These are phyloP conservation scores for Boletus rufocinnamomeus DNA, from an alignment of 768 basidiomycete species.

Conservation along the genomic window DNA sequence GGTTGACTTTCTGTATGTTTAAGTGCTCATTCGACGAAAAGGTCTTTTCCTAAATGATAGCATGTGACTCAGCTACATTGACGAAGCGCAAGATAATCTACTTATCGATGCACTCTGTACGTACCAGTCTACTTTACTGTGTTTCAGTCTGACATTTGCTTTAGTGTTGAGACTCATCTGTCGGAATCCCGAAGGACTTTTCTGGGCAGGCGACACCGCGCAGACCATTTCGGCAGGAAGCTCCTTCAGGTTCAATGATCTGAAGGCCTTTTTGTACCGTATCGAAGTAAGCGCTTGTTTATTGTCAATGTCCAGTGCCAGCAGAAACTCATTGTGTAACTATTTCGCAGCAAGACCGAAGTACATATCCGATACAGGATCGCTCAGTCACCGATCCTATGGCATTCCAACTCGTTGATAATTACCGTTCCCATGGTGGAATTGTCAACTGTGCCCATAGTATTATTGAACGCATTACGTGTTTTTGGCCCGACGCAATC, in stretches of 20 bases:
- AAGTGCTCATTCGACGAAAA: background rate
- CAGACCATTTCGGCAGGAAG: conserved; percentile 83
- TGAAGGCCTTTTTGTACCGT: conserved; percentile 66
- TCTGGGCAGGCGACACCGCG: no score
- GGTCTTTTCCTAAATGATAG: background rate
- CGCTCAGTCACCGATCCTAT: conserved; percentile 28
- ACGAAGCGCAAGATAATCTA: conserved; percentile 74
- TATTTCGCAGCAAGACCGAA: conserved; percentile 25
- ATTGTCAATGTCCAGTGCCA: background rate
- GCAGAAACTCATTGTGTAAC: background rate
- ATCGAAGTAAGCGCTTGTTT: conserved; percentile 48
- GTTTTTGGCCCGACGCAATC: conserved; percentile 65
- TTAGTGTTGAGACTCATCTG: conserved; percentile 64
- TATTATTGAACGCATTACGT: conserved; percentile 58
- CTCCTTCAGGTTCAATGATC: conserved; percentile 68
- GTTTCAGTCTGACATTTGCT: conserved; percentile 8
- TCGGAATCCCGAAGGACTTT: conserved; percentile 62
- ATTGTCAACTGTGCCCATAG: conserved; percentile 71
- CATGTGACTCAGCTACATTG: conserved; percentile 52
- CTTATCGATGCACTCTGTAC: no score
- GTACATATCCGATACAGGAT: conserved; percentile 9
- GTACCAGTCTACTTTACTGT: no score
- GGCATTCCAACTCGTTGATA: conserved; percentile 60
- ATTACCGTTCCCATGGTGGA: conserved; percentile 72
- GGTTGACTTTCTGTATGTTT: conserved; percentile 56